These are phyloP conservation scores for Smallanthus sonchifolius DNA, from an alignment of 129 eudicot species.

Conservation along the genomic window DNA sequence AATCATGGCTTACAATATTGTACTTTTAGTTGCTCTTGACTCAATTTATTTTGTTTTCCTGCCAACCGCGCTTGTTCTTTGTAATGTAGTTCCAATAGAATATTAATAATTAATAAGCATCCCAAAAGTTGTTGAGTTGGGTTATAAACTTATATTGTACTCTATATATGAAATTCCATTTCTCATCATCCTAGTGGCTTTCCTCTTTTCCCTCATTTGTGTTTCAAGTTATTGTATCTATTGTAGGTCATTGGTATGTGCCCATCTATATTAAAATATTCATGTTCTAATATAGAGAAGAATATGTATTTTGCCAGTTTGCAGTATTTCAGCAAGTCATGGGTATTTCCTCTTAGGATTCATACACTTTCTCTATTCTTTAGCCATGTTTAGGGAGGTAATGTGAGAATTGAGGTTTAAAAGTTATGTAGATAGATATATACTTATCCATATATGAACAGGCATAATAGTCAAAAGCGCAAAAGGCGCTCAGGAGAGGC, in stretches of 20 bases:
- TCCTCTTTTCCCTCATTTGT: neutral
- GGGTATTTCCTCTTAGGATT: neutral
- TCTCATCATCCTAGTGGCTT: neutral
- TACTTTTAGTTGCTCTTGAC: conserved; percentile 5
- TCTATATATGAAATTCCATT: neutral
- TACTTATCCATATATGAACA: neutral
- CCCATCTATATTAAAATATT: neutral
- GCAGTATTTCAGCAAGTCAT: neutral
- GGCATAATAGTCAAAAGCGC: too few relatives aligned
- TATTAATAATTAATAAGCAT: neutral
- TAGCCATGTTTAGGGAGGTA: neutral
- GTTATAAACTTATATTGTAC: neutral
- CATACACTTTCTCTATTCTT: neutral
- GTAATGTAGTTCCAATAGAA: neutral
- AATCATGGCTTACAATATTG: neutral
- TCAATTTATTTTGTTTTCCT: neutral
- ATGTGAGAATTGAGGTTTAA: neutral
- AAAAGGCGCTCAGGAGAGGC: too few relatives aligned
- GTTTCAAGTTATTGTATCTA: neutral
- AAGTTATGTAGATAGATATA: neutral
- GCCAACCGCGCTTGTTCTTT: conserved; percentile 1
- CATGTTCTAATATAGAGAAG: neutral
- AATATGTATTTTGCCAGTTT: neutral
- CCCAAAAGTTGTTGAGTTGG: conserved; percentile 7
- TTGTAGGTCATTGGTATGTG: neutral